Conservation (phyloP, 352 stramenopile species). For the Globisporangium acanthophoron region DNA sequence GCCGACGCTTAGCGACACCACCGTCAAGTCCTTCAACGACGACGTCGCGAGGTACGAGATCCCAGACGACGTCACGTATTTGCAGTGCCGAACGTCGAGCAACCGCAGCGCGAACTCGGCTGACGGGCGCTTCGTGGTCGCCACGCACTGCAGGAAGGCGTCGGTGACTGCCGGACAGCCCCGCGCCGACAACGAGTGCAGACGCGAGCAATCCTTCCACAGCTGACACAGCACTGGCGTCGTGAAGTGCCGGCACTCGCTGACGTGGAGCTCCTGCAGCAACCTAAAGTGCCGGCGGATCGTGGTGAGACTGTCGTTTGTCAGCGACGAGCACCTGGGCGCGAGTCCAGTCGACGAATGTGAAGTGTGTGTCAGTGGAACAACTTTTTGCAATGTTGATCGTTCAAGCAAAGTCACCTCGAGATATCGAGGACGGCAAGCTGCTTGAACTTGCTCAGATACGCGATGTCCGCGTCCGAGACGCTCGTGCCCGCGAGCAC, state of each 20-base stretch:
- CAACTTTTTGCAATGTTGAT: not conserved
- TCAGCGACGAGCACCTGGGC: constrained; percentile 38
- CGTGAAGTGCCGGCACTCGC: constrained; percentile 62
- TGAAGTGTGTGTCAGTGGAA: not conserved
- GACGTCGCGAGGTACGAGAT: constrained; percentile 49
- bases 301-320: constrained; percentile 40
- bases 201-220: constrained; percentile 50
- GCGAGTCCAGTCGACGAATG: not conserved
- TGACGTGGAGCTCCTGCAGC: constrained; percentile 42
- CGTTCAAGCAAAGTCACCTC: not conserved
- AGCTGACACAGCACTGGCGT: constrained; percentile 34
- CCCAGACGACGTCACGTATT: constrained; percentile 55
- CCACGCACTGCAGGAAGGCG: constrained; percentile 45
- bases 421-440: constrained; percentile 27
- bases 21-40: constrained; percentile 19
- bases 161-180: constrained; percentile 49
- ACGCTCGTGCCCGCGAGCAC: constrained; percentile 24
- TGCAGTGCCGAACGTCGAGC: constrained; percentile 59
- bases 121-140: constrained; percentile 34
- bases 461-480: constrained; percentile 19
- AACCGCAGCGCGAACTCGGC: constrained; percentile 15
- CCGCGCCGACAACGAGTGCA: constrained; percentile 39
- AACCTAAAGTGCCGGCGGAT: constrained; percentile 39
- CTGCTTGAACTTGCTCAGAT: constrained; percentile 23
- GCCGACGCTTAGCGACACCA: constrained; percentile 31